phyloP scores from a whole-genome alignment of 345 rosid genomes.

The Camelina sativa region DNA sequence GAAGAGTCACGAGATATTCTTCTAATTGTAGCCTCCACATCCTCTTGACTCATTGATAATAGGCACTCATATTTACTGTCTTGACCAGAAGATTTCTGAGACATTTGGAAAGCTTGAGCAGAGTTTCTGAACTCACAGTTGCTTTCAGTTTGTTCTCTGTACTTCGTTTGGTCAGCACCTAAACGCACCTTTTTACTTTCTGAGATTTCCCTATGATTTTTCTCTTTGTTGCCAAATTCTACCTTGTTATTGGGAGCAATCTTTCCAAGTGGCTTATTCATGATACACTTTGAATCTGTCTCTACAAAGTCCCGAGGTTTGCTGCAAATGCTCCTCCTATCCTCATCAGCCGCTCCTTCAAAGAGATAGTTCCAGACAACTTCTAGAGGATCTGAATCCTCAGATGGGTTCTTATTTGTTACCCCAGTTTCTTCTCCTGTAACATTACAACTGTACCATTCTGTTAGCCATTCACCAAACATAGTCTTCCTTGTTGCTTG shows the following conservation, averaged over 20 bases:
- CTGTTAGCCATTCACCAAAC: conserved; percentile 80
- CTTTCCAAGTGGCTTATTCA: conserved; percentile 37
- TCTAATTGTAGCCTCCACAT: conserved; percentile 67
- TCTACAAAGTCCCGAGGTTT: conserved; percentile 28
- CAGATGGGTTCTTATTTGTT: conserved; percentile 35
- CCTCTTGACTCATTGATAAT: conserved; percentile 59
- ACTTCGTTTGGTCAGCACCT: conserved; percentile 36
- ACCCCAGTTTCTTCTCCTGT: conserved; percentile 37
- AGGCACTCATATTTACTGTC: conserved; percentile 41
- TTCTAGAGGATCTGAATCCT: conserved; percentile 58
- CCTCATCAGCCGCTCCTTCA: conserved; percentile 46
- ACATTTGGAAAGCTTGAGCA: conserved; percentile 40
- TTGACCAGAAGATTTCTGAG: conserved; percentile 36
- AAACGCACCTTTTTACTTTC: conserved; percentile 40
- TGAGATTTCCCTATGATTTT: conserved; percentile 29
- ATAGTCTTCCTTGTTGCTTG: conserved; percentile 72
- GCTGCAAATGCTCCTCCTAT: conserved; percentile 33
- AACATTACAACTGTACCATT: conserved; percentile 68
- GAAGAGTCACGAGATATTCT: conserved; percentile 73
- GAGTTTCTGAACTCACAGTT: conserved; percentile 23
- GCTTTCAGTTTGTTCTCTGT: conserved; percentile 34
- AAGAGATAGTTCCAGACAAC: conserved; percentile 61
- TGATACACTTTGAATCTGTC: conserved; percentile 20
- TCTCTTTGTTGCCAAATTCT: conserved; percentile 37
- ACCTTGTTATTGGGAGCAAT: conserved; percentile 24